These are phyloP conservation scores for Euphorbia lathyris DNA, from an alignment of 345 rosid species.

Conservation along the genomic window DNA sequence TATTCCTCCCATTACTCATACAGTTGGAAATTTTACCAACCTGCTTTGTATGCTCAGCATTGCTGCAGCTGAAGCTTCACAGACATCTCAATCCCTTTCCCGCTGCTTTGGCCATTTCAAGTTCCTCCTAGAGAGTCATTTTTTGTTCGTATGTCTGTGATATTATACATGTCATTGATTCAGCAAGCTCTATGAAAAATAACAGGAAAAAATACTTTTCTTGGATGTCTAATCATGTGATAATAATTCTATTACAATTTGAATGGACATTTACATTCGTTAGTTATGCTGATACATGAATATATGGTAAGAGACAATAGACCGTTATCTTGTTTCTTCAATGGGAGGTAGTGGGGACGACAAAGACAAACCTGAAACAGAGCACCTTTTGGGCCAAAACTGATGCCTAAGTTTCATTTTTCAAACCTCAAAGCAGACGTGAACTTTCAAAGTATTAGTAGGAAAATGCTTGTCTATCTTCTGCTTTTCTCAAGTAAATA, in stretches of 20 bases:
- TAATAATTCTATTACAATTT: background rate
- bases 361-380: constrained; percentile 33
- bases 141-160: constrained; percentile 29
- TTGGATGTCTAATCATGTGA: background rate
- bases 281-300: background rate
- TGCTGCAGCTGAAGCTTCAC: constrained; percentile 39
- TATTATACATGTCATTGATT: background rate
- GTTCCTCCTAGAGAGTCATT: constrained; percentile 36
- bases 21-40: constrained; percentile 33
- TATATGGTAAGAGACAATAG: background rate
- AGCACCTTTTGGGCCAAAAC: constrained; percentile 39
- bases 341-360: background rate
- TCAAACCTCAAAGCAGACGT: constrained; percentile 31
- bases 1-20: constrained; percentile 32
- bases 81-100: constrained; percentile 36
- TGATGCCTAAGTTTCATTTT: constrained; percentile 26
- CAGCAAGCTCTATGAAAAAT: background rate
- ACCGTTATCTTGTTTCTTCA: background rate
- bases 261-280: background rate
- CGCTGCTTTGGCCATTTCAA: constrained; percentile 45
- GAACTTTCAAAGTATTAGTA: constrained; percentile 26
- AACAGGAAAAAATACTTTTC: background rate
- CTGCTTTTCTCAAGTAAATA: constrained; percentile 40
- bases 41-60: constrained; percentile 37
- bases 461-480: constrained; percentile 47